Conservation (phyloP, 768 basidiomycete genomes). For the Cystofilobasidium capitatum region DNA sequence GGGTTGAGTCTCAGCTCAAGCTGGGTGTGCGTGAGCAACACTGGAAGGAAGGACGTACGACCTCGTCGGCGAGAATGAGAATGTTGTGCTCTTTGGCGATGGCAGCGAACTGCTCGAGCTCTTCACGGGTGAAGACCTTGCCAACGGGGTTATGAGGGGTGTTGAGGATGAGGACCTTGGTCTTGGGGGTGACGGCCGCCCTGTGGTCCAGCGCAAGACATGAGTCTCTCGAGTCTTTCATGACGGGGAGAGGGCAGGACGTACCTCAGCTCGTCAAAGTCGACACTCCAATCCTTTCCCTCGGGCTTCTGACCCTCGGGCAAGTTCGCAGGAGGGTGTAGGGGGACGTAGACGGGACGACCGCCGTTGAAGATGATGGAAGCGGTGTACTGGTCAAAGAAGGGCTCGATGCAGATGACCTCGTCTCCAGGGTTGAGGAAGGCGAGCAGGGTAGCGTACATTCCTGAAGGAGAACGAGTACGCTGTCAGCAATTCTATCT, state of each 20-base stretch:
- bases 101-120: constrained; percentile 74
- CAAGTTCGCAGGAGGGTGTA: constrained; percentile 66
- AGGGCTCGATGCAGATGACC: constrained; percentile 97
- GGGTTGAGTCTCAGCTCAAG: not conserved
- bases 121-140: constrained; percentile 78
- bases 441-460: constrained; percentile 86
- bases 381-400: constrained; percentile 66
- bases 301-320: constrained; percentile 44
- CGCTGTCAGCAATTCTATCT: not conserved
- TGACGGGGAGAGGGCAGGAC: constrained; percentile 26
- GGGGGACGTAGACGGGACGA: constrained; percentile 82
- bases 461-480: constrained; percentile 47
- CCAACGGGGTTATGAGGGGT: constrained; percentile 82
- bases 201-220: constrained; percentile 40
- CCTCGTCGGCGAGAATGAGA: constrained; percentile 90
- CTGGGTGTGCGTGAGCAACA: too few relatives aligned
- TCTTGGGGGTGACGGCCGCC: constrained; percentile 70
- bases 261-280: constrained; percentile 77
- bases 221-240: not conserved
- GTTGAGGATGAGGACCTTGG: constrained; percentile 91
- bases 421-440: constrained; percentile 89
- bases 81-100: constrained; percentile 87
- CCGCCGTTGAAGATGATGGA: constrained; percentile 87
- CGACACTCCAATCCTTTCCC: constrained; percentile 74
- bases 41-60: constrained; percentile 49